Base-by-base conservation (phyloP, 306 rosid genomes). In the Lupinus albus region DNA sequence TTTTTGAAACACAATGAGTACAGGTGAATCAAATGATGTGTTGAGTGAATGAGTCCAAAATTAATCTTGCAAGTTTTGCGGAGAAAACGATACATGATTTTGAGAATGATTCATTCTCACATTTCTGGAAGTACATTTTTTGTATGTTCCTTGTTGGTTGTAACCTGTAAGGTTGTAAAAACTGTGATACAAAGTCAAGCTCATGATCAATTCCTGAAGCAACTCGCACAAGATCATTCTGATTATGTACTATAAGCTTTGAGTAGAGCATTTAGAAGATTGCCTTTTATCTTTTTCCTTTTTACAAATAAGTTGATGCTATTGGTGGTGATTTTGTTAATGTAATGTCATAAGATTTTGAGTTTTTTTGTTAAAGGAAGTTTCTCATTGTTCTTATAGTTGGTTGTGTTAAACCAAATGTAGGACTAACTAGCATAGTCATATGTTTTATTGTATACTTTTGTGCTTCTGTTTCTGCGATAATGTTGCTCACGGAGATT, bases 211-310 rank as follows among this genome's bases (percentile, higher is more conserved):
- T 20, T 20, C 2, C 25, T 1, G 25, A 1, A 20, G 25, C 25
- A 20, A 20, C 50, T 66, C 39, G 35, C 30, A n/a, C 30, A 10
- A 49, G 30, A 6, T 49, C 60, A 6, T 14, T 30, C 18, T 47
- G 47, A 30, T 64, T 30, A 30, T 64, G 30, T 30, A 64, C 70
- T 50, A 50, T 50, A 17, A 35, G 8, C 47, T 16, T 36, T 32
- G 53, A 36, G 50, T 16, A 16, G 14, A 30, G 6, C 36, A 15
- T 67, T 50, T 13, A 14, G 58, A 65, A 16, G 56, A 30, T 47
- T 50, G 48, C 47, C n/a, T 49, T 16, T 47, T 64, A 0, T 15
- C 17, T 58, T 17, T 36, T 5, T 3, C 14, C 13, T 1, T 57
- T 57, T 57, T 13, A 7, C 12, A 14, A 32, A 59, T 59, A 20